phyloP scores from a whole-genome alignment of 139 green algal genomes.

The Trebouxia sp. region DNA sequence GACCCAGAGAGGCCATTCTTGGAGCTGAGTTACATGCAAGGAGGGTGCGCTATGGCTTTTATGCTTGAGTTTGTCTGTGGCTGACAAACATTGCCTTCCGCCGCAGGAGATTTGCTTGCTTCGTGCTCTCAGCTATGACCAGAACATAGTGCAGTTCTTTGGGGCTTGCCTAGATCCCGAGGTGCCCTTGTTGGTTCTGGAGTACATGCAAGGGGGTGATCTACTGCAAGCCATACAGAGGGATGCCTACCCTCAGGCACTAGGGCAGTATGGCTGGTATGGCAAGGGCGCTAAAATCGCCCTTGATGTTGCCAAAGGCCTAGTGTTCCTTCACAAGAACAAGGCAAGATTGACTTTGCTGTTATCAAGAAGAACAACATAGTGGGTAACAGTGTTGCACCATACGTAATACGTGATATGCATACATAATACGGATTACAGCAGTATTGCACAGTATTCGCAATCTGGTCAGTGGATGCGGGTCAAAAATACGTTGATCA shows the following conservation, averaged over 20 bases:
- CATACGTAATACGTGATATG: too few species aligned
- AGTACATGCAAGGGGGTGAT: constrained; percentile 27
- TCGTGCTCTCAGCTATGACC: neutral
- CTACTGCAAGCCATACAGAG: neutral
- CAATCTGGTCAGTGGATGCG: too few species aligned
- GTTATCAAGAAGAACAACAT: too few species aligned
- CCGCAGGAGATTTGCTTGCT: constrained; percentile 17
- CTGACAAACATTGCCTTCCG: too few species aligned
- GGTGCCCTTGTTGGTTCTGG: constrained; percentile 17
- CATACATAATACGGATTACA: too few species aligned
- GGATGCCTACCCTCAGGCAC: neutral
- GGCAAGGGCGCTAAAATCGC: neutral
- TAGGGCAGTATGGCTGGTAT: neutral
- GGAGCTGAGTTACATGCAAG: too few species aligned
- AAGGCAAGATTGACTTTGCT: neutral
- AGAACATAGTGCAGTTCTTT: constrained; percentile 32
- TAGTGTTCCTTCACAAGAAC: constrained; percentile 1
- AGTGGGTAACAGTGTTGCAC: too few species aligned
- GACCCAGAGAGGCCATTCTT: too few species aligned
- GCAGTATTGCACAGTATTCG: too few species aligned
- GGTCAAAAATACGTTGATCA: too few species aligned
- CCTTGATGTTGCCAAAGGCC: neutral
- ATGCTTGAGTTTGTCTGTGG: too few species aligned
- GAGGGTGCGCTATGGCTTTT: too few species aligned
- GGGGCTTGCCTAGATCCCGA: neutral